These are phyloP conservation scores for Clonostachys byssicola DNA, from an alignment of 2,329 filamentous ascomycete species.

Conservation along the genomic window DNA sequence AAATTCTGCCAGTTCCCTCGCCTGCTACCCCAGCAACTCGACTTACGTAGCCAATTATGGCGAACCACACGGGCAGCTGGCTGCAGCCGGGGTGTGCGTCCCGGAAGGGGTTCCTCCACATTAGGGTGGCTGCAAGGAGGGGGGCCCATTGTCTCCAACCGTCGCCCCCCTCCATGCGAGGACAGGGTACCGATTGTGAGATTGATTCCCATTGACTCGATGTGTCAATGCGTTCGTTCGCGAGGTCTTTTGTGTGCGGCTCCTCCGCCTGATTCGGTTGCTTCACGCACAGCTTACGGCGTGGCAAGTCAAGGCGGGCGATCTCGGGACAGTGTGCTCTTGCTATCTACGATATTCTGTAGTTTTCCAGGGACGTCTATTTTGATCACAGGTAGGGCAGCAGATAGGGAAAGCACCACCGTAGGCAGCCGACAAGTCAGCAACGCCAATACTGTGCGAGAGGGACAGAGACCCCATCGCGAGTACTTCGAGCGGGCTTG, in stretches of 20 bases:
- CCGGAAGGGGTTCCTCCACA: conserved; percentile 23
- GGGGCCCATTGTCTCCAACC: conserved; percentile 17
- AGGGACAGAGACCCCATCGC: background rate
- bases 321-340: no score
- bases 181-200: no score
- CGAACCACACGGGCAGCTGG: conserved; percentile 12
- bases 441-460: background rate
- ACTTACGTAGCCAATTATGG: conserved; percentile 16
- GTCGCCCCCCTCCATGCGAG: background rate
- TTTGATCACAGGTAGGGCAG: no score
- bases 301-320: no score
- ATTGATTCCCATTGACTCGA: no score
- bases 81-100: conserved; percentile 14
- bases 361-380: no score
- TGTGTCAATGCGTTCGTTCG: no score
- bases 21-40: background rate
- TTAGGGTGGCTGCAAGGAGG: conserved; percentile 23
- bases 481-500: background rate
- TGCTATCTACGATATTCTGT: no score
- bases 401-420: no score
- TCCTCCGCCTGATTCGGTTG: background rate
- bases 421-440: no score
- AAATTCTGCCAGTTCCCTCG: conserved; percentile 4
- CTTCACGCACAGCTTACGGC: background rate
- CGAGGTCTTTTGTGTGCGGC: background rate